A percentile compares a stretch with the other conserved stretches of the same genome.
phyloP scores from a whole-genome alignment of 2,329 filamentous ascomycete genomes.

The Lachnellula suecica region DNA sequence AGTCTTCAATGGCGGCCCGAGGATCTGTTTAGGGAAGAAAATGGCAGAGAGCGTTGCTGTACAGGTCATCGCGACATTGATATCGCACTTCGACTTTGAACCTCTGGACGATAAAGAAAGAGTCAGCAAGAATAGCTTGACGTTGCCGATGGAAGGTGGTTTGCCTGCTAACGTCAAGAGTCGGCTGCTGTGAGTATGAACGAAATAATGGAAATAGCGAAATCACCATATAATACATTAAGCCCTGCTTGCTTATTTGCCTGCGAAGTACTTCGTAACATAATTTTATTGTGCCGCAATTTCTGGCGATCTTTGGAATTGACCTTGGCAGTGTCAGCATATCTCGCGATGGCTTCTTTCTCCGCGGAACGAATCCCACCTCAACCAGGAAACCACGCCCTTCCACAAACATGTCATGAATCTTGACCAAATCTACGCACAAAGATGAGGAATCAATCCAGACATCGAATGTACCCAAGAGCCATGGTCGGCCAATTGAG shows the following conservation, averaged over 20 bases:
- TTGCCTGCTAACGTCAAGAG: conserved; percentile 40
- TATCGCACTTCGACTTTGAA: conserved; percentile 50
- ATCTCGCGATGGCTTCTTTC: background rate
- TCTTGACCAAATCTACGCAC: no score
- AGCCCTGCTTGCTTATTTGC: no score
- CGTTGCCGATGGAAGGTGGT: conserved; percentile 62
- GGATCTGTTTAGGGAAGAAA: conserved; percentile 60
- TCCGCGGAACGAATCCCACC: background rate
- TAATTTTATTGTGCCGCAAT: no score
- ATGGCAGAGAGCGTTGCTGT: conserved; percentile 63
- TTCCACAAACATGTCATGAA: background rate
- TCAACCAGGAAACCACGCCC: background rate
- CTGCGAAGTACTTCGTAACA: no score
- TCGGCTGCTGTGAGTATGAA: background rate
- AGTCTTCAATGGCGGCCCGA: conserved; percentile 64
- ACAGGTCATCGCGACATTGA: conserved; percentile 52
- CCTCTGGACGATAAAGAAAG: conserved; percentile 43
- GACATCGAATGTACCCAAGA: background rate
- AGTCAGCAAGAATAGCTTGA: conserved; percentile 59
- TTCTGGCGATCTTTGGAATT: background rate
- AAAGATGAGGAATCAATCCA: background rate
- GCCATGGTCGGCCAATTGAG: background rate
- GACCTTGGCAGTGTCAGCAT: background rate
- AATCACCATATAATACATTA: no score
- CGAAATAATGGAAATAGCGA: background rate